phyloP scores from a whole-genome alignment of 495 filamentous ascomycete genomes.

The Tuber brumale region DNA sequence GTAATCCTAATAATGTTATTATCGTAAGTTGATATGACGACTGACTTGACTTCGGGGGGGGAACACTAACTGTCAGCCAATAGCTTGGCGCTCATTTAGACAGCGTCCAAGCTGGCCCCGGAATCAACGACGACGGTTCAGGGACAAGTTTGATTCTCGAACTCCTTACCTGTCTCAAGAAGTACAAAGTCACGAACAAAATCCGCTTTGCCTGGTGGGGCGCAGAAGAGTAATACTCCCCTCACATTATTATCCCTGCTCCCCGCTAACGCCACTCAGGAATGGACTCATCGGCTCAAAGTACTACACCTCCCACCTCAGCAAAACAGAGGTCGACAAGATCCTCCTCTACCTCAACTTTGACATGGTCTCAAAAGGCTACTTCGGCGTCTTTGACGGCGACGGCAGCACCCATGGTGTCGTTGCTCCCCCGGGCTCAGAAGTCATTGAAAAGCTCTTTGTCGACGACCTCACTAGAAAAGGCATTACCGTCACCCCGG shows the following conservation, averaged over 20 bases:
- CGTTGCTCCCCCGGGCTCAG: constrained; percentile 39
- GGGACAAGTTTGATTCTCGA: constrained; percentile 46
- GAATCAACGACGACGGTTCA: constrained; percentile 45
- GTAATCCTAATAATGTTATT: constrained; percentile 45
- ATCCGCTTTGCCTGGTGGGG: constrained; percentile 49
- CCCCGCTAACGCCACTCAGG: not conserved
- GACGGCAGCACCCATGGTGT: constrained; percentile 43
- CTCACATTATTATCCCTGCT: not conserved
- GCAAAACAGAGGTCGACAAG: constrained; percentile 41
- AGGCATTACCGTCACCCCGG: constrained; percentile 42
- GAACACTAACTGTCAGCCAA: not conserved
- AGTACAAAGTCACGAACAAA: constrained; percentile 44
- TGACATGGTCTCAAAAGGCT: constrained; percentile 47
- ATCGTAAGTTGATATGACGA: constrained; percentile 22
- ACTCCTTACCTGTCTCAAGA: constrained; percentile 38
- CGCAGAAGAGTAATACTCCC: constrained; percentile 43
- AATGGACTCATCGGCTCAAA: constrained; percentile 44
- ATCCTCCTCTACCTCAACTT: constrained; percentile 49
- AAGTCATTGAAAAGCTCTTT: constrained; percentile 44
- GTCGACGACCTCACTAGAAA: constrained; percentile 41
- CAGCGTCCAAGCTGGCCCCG: constrained; percentile 47
- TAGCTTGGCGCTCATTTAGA: constrained; percentile 47
- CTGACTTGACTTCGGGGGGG: not conserved
- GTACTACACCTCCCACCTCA: constrained; percentile 44
- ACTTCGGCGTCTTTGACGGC: constrained; percentile 45